phyloP scores from a whole-genome alignment of 495 filamentous ascomycete genomes.

The Hypoxylon intermedium region DNA sequence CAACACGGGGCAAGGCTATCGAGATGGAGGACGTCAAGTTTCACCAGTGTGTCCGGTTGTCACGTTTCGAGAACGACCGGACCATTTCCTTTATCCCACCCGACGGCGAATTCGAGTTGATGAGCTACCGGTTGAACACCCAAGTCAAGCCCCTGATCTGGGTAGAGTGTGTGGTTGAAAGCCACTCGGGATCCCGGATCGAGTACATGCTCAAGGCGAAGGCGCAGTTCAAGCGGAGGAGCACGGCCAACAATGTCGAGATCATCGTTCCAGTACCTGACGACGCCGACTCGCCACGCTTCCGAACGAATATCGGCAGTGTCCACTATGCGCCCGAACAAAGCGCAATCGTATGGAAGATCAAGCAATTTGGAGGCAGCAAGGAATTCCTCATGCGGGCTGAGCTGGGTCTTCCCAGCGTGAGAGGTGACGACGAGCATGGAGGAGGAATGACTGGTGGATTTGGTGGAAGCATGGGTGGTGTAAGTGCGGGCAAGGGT shows the following conservation, averaged over 20 bases:
- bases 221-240: slow-evolving; percentile 97
- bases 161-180: slow-evolving; percentile 98
- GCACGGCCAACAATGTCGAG: slow-evolving; percentile 98
- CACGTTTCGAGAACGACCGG: slow-evolving; percentile 96
- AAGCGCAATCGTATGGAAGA: slow-evolving; percentile 99
- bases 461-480: slow-evolving; percentile 95
- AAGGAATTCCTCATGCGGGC: slow-evolving; percentile 99
- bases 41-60: slow-evolving; percentile 96
- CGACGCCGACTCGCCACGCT: slow-evolving; percentile 94
- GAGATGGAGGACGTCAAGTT: slow-evolving; percentile 99
- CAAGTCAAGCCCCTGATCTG: slow-evolving; percentile 98
- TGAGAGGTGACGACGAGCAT: slow-evolving; percentile 94
- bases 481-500: slow-evolving; percentile 74
- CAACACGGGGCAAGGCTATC: slow-evolving; percentile 94
- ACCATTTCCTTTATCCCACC: slow-evolving; percentile 98
- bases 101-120: slow-evolving; percentile 98
- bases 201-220: slow-evolving; percentile 99
- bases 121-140: slow-evolving; percentile 99
- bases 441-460: slow-evolving; percentile 96
- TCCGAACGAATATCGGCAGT: slow-evolving; percentile 94
- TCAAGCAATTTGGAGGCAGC: slow-evolving; percentile 98
- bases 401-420: slow-evolving; percentile 92
- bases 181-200: slow-evolving; percentile 90
- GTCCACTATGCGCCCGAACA: slow-evolving; percentile 99
- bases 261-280: slow-evolving; percentile 97